Evolutionary conservation across 192 early-diverging fungal genomes (phyloP), one percentile per base, ranked within the genome.

Genomic region (Linnemannia elongata): DNA sequence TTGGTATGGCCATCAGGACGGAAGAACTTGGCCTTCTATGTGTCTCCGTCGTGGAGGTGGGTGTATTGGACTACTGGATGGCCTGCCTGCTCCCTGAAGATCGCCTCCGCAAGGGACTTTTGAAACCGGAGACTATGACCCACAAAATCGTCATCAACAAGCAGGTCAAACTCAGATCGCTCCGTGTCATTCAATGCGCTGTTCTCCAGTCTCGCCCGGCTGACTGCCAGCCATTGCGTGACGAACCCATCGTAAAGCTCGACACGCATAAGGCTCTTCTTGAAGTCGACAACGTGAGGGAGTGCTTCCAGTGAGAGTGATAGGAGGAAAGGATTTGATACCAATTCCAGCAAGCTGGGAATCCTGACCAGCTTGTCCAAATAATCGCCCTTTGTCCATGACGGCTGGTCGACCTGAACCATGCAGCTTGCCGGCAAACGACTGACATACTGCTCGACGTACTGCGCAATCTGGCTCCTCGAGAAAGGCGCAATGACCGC

Each of bases 11-110:
- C 30, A 22, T 13, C 35, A 18, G 30, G 52, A 3, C 49, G 2
- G 35, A 75, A 75, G 49, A 75, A 75, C n/a, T 44, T 22, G 1
- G 8, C 74, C 18, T 75, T 75, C 74, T 54, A 75, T 35, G 74
- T 24, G 9, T 35, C 52, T 24, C 20, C 3, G 9, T 75, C 74
- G 0, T 22, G 13, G 7, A 75, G 36, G 5, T 18, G 27, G 12
- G 35, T 24, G 49, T 75, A 75, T 20, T 75, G 30, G 20, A 75
- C 74, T 3, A 75, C 54, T 2, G 74, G 35, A 36, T 38, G 8
- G 4, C 54, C 74, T 36, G 52, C 13, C 33, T 75, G 74, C 33
- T 60, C 6, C 54, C 17, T 33, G 33, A 38, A 75, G 74, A 75
- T 75, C 33, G 74, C 74, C 20, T 33, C 49, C 10, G 74, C 74